phyloP scores from a whole-genome alignment of 495 filamentous ascomycete species.

The Penicillium psychrofluorescens region DNA sequence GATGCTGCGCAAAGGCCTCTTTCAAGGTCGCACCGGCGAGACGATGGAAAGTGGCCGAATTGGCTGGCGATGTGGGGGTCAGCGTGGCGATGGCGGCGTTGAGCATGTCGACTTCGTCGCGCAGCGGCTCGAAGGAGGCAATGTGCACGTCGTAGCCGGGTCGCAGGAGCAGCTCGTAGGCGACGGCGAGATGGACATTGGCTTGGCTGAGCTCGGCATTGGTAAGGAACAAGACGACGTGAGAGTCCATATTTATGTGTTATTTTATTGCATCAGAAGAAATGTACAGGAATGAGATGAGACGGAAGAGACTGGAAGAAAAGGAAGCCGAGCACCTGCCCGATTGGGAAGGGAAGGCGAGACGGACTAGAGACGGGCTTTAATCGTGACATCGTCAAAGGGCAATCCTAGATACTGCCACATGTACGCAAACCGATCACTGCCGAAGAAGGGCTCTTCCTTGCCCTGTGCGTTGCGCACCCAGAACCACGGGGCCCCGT shows the following conservation, averaged over 20 bases:
- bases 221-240: constrained; percentile 22
- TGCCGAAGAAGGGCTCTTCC: constrained; percentile 69
- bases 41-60: too few relatives aligned
- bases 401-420: constrained; percentile 33
- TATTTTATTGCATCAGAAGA: too few relatives aligned
- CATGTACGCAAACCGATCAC: constrained; percentile 55
- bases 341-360: too few relatives aligned
- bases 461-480: constrained; percentile 51
- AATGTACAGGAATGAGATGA: too few relatives aligned
- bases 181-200: constrained; percentile 35
- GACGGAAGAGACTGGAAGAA: too few relatives aligned
- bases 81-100: background rate
- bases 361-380: too few relatives aligned
- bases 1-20: too few relatives aligned
- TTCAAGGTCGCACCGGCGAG: too few relatives aligned
- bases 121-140: constrained; percentile 33
- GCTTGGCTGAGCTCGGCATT: constrained; percentile 41
- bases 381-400: constrained; percentile 23
- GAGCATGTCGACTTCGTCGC: constrained; percentile 9
- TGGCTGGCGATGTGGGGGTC: too few relatives aligned
- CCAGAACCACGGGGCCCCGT: constrained; percentile 71
- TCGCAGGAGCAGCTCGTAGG: constrained; percentile 32
- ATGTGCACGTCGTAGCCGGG: constrained; percentile 33
- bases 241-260: too few relatives aligned
- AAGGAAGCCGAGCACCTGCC: too few relatives aligned